Conservation (phyloP, 352 stramenopile genomes). For the Peronospora farinosa region DNA sequence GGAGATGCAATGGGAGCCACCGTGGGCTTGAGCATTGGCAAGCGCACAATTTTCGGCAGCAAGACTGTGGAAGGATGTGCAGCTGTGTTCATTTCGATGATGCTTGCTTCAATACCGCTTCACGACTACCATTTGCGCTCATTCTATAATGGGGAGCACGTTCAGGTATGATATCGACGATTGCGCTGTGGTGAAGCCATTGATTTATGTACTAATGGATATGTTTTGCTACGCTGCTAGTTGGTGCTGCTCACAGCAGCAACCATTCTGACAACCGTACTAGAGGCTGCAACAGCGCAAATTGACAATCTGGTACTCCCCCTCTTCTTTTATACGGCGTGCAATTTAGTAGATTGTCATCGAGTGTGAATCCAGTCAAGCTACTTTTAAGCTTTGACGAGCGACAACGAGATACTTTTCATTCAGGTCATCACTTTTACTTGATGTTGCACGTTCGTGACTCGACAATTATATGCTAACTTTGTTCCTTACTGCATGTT, state of each 20-base stretch:
- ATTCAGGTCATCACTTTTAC: neutral
- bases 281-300: constrained; percentile 64
- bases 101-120: constrained; percentile 40
- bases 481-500: too few relatives aligned
- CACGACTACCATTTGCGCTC: constrained; percentile 34
- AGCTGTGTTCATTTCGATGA: constrained; percentile 58
- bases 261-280: constrained; percentile 47
- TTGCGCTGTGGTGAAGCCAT: neutral
- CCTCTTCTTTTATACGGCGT: constrained; percentile 52
- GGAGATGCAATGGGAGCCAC: constrained; percentile 73
- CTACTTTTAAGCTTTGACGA: neutral
- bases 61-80: constrained; percentile 62
- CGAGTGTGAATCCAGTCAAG: constrained; percentile 1
- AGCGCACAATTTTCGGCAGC: constrained; percentile 43
- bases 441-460: neutral
- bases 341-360: constrained; percentile 50
- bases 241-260: constrained; percentile 13
- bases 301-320: constrained; percentile 84
- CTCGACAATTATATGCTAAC: too few relatives aligned
- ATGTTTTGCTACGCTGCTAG: constrained; percentile 4
- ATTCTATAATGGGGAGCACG: constrained; percentile 18
- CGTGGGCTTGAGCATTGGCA: constrained; percentile 49
- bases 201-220: neutral
- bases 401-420: neutral
- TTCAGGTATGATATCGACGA: constrained; percentile 29